Evolutionary conservation across 2,329 filamentous ascomycete genomes (phyloP).

Genomic region (Eurotiales sp.): DNA sequence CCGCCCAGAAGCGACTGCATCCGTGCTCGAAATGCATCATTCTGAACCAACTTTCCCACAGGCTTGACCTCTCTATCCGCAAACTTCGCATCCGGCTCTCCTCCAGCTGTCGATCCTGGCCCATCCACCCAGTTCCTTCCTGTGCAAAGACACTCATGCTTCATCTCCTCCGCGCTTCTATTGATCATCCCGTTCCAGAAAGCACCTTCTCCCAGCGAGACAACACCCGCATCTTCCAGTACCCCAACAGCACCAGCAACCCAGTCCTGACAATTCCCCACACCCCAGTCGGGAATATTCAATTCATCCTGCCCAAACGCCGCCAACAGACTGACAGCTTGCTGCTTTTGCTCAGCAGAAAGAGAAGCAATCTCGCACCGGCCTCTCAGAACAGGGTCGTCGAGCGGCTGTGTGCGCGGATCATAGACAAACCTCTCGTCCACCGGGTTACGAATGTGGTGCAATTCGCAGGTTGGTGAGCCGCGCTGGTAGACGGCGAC

Average conservation of each 20-base stretch:
- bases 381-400: conserved; percentile 20
- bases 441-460: conserved; percentile 21
- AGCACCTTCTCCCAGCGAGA: conserved; percentile 12
- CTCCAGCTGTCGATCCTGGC: neutral
- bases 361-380: conserved; percentile 19
- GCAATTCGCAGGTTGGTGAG: conserved; percentile 21
- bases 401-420: conserved; percentile 18
- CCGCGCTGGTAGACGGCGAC: conserved; percentile 19
- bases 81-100: conserved; percentile 19
- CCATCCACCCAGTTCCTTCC: conserved; percentile 18
- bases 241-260: conserved; percentile 14
- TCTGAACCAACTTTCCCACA: conserved; percentile 16
- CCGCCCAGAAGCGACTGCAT: conserved; percentile 17
- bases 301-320: conserved; percentile 15
- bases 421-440: conserved; percentile 21
- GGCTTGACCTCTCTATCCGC: conserved; percentile 7
- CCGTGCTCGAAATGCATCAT: conserved; percentile 10
- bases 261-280: conserved; percentile 19
- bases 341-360: conserved; percentile 8
- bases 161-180: conserved; percentile 16
- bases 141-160: conserved; percentile 10
- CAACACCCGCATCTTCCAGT: conserved; percentile 10
- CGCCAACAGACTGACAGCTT: conserved; percentile 8
- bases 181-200: conserved; percentile 22
- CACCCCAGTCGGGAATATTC: conserved; percentile 20